phyloP scores from a whole-genome alignment of 768 basidiomycete genomes.

The Saitozyma sp. region DNA sequence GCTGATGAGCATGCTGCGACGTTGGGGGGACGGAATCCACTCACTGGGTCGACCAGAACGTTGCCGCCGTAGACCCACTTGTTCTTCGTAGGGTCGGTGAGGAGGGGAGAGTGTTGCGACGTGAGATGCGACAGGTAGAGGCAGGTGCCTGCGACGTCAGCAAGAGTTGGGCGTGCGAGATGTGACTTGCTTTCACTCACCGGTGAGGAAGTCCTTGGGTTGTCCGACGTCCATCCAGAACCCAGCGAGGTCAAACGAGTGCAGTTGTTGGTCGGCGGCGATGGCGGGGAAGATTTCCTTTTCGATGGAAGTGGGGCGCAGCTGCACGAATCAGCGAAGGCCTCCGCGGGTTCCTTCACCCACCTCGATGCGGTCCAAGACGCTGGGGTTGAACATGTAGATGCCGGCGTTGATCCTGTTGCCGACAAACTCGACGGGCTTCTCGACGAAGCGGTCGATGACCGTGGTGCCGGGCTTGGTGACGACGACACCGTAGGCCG shows the following conservation, averaged over 20 bases:
- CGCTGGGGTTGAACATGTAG: constrained; percentile 59
- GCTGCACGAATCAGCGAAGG: constrained; percentile 29
- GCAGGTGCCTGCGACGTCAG: constrained; percentile 52
- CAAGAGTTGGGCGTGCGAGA: not conserved
- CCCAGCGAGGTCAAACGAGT: constrained; percentile 57
- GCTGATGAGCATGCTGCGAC: not conserved
- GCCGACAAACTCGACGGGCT: constrained; percentile 58
- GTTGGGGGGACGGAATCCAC: constrained; percentile 8
- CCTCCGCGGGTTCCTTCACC: constrained; percentile 5
- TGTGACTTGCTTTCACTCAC: constrained; percentile 15
- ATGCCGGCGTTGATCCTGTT: constrained; percentile 60
- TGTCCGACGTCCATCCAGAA: constrained; percentile 60
- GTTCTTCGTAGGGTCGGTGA: constrained; percentile 54
- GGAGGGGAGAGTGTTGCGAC: constrained; percentile 49
- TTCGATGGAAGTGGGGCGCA: constrained; percentile 58
- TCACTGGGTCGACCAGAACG: constrained; percentile 56
- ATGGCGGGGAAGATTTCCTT: constrained; percentile 58
- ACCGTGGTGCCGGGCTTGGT: constrained; percentile 54
- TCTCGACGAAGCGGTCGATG: constrained; percentile 59
- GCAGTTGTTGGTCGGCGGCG: constrained; percentile 55
- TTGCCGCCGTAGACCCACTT: constrained; percentile 56
- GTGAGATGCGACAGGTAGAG: constrained; percentile 57
- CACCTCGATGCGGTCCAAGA: constrained; percentile 57
- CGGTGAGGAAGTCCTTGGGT: constrained; percentile 55
- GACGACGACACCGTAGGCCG: constrained; percentile 58